These are phyloP conservation scores for Sicyos edulis DNA, from an alignment of 306 rosid genomes.

Conservation along the genomic window DNA sequence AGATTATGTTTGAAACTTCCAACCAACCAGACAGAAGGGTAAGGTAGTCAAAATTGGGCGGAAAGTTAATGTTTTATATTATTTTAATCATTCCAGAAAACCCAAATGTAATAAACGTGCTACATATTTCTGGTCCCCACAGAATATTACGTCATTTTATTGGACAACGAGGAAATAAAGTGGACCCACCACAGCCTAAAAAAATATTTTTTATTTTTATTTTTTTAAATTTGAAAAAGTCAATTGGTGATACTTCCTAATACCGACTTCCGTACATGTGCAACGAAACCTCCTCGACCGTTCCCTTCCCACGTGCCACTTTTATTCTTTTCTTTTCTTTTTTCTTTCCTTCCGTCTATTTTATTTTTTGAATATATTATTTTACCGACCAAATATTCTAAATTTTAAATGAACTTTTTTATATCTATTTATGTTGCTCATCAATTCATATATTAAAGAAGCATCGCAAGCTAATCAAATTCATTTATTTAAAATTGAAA, in stretches of 20 bases:
- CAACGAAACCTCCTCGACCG: constrained; percentile 28
- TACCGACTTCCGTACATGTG: constrained; percentile 8
- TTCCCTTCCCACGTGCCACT: constrained; percentile 33
- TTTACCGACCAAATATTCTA: constrained; percentile 18
- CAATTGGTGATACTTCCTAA: constrained; percentile 9
- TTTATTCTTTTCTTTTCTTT: not conserved
- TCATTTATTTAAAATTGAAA: too few species aligned
- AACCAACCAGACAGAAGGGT: not conserved
- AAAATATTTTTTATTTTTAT: not conserved
- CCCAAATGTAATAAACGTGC: constrained; percentile 13
- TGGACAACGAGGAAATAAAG: not conserved
- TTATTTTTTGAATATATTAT: not conserved
- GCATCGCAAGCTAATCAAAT: not conserved
- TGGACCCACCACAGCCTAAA: constrained; percentile 24
- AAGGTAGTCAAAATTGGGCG: not conserved
- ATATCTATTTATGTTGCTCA: not conserved
- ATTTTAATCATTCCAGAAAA: not conserved
- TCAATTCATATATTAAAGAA: too few species aligned
- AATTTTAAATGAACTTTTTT: not conserved
- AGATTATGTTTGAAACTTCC: not conserved
- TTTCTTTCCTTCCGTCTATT: not conserved
- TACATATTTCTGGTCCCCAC: constrained; percentile 6
- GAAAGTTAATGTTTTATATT: not conserved
- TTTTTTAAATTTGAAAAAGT: not conserved
- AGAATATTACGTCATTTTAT: not conserved